Conservation (phyloP, 192 early-diverging fungal genomes). For the Coemansia sp. region DNA sequence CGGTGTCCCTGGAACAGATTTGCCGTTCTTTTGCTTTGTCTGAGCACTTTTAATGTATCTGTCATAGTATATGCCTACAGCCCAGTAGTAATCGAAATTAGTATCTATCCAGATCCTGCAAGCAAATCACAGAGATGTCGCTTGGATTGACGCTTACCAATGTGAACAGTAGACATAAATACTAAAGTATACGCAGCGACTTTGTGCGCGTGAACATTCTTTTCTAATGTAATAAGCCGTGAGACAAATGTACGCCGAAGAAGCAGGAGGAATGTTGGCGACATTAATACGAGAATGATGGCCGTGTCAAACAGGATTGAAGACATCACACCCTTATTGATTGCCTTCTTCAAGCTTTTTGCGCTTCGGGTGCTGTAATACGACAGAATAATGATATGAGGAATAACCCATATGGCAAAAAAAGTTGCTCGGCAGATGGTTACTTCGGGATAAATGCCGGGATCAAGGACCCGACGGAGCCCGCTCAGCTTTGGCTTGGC, state of each 20-base stretch:
- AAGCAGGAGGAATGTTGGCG: constrained; percentile 65
- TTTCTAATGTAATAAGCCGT: constrained; percentile 65
- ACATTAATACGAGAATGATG: constrained; percentile 80
- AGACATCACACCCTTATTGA: constrained; percentile 29
- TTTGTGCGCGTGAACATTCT: constrained; percentile 77
- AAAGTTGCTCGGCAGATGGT: constrained; percentile 35
- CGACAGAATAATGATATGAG: constrained; percentile 35
- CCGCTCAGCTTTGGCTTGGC: neutral
- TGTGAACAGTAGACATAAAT: constrained; percentile 65
- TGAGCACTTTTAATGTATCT: constrained; percentile 22
- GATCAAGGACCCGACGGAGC: constrained; percentile 11
- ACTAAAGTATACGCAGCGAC: constrained; percentile 67
- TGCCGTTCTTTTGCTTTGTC: constrained; percentile 15
- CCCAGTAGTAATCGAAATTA: neutral
- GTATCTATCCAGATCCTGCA: no score
- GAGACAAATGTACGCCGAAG: constrained; percentile 62
- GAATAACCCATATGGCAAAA: constrained; percentile 40
- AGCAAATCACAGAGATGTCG: no score
- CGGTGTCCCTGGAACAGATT: constrained; percentile 15
- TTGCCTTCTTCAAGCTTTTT: constrained; percentile 13
- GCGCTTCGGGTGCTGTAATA: constrained; percentile 9
- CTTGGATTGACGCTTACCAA: constrained; percentile 22
- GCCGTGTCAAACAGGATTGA: constrained; percentile 58
- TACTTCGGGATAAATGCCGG: constrained; percentile 39
- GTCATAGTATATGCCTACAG: constrained; percentile 34